phyloP scores from a whole-genome alignment of 1,139 yeast genomes.

The Petasospora fabianii region DNA sequence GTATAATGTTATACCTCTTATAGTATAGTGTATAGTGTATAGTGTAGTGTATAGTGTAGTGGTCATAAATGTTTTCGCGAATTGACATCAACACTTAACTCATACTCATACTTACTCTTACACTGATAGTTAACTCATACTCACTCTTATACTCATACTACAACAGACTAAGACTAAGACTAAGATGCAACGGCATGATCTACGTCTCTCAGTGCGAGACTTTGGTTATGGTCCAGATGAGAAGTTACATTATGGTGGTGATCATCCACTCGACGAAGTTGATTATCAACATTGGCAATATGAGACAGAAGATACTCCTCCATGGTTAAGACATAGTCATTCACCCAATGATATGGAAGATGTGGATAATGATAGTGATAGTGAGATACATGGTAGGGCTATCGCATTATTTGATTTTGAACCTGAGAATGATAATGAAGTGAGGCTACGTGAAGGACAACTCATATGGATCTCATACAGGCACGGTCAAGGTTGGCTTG shows the following conservation, averaged over 20 bases:
- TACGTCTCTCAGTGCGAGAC: conserved; percentile 14
- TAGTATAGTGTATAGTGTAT: too few relatives aligned
- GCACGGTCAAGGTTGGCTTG: conserved; percentile 98
- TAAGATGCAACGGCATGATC: background rate
- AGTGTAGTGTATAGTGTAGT: too few relatives aligned
- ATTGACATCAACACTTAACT: too few relatives aligned
- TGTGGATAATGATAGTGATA: conserved; percentile 15
- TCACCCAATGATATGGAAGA: conserved; percentile 8
- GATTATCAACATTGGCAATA: background rate
- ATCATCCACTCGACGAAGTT: background rate
- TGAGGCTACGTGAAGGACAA: conserved; percentile 76
- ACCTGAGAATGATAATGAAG: conserved; percentile 94
- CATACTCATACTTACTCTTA: too few relatives aligned
- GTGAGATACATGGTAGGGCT: conserved; percentile 57
- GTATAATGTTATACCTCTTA: too few relatives aligned
- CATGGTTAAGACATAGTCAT: conserved; percentile 9
- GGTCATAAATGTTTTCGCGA: too few relatives aligned
- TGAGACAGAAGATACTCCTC: conserved; percentile 1
- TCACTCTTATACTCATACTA: background rate
- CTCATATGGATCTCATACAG: conserved; percentile 80
- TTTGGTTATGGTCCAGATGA: conserved; percentile 7
- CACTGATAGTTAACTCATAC: too few relatives aligned
- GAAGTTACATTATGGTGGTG: conserved; percentile 8
- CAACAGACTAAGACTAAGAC: background rate
- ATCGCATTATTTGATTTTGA: conserved; percentile 83